Evolutionary conservation across 1,139 yeast genomes (phyloP), one percentile per base, ranked within the genome.

Genomic region (Yamadazyma sp.): DNA sequence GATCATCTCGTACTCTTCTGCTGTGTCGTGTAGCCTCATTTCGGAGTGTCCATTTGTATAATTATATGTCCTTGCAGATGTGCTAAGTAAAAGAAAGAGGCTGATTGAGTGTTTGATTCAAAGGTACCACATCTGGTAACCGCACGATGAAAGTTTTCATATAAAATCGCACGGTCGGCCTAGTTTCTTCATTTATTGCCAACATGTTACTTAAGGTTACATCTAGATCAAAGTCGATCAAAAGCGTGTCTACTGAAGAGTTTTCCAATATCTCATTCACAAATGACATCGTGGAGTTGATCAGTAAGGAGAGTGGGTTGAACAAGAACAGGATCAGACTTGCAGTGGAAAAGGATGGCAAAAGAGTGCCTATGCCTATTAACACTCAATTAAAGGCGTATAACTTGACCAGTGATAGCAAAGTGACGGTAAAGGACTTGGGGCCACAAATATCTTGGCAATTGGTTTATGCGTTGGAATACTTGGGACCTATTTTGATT

Each of bases 381-480:
- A 52, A 54, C 37, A 60, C 62, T 40, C 54, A 67, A 4, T 62
- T 70, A 34, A 48, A 44, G 37, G 62, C 57, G 26, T 60, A 62
- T 43, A 70, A 71, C 8, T 44, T 66, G 39, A 51, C 56, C 29
- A 47, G 51, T 34, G 55, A 56, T 21, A 42, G 54, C 6, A 56
- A 59, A 35, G 66, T 72, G 31, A 27, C 35, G 1, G 86, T 83
- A 41, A 89, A 90, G 59, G 97, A 90, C 54, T 73, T 92, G 47
- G 98, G 97, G 15, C 94, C 95, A 1, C 98, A 92, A 64, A 78
- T 92, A 44, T 81, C 84, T 3, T 92, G 97, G 97, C 76, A 86
- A 62, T 76, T 90, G 6, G 97, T 92, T 21, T 92, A 82, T 57
- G 53, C 87, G 39, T 70, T 87, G 48, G 98, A 92, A 64, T 92